A percentile compares a stretch with the other conserved stretches of the same genome.
Evolutionary conservation across 2,329 filamentous ascomycete genomes (phyloP).

Genomic region (Penicillium sp.): DNA sequence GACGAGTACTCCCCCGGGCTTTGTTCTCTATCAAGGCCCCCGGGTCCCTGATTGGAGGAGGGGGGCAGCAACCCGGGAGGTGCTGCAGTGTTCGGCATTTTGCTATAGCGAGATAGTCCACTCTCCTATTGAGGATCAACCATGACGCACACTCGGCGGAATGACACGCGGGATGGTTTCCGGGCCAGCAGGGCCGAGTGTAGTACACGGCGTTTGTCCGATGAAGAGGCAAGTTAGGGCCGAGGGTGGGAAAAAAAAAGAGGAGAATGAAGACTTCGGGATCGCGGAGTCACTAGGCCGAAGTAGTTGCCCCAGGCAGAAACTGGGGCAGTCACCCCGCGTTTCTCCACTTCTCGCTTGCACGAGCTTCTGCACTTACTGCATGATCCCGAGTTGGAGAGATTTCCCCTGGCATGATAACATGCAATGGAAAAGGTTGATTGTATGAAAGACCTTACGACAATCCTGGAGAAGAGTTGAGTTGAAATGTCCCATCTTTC

Average conservation of each 20-base stretch:
- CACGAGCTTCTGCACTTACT: not conserved
- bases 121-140: slow-evolving; percentile 31
- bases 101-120: slow-evolving; percentile 39
- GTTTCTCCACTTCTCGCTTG: slow-evolving; percentile 28
- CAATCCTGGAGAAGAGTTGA: not conserved
- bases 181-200: slow-evolving; percentile 5
- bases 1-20: slow-evolving; percentile 45
- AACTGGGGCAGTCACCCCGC: slow-evolving; percentile 32
- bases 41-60: slow-evolving; percentile 30
- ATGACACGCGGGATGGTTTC: slow-evolving; percentile 13
- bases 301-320: slow-evolving; percentile 29
- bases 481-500: not conserved
- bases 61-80: slow-evolving; percentile 32
- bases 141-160: slow-evolving; percentile 23
- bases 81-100: slow-evolving; percentile 43
- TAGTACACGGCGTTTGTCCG: slow-evolving; percentile 24
- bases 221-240: slow-evolving; percentile 17
- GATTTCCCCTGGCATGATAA: not conserved
- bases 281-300: slow-evolving; percentile 15
- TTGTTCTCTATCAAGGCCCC: slow-evolving; percentile 38
- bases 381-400: not conserved
- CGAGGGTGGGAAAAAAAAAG: slow-evolving; percentile 19
- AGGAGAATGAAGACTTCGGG: slow-evolving; percentile 21
- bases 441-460: not conserved
- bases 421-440: not conserved